phyloP scores from a whole-genome alignment of 495 filamentous ascomycete species.

The Aspergillus sclerotiicarbonarius region DNA sequence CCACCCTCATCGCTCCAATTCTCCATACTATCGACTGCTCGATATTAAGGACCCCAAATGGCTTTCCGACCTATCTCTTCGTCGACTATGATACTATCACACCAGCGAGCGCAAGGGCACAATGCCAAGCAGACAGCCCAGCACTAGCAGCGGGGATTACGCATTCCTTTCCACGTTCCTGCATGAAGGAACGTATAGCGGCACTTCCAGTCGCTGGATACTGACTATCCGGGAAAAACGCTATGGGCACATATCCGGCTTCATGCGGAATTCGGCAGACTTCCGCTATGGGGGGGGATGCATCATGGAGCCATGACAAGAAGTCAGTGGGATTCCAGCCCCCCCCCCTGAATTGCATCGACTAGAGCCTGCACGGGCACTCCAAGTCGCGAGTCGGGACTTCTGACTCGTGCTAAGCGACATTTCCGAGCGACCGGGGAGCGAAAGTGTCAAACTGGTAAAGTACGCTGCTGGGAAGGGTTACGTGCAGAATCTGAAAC shows the following conservation, averaged over 20 bases:
- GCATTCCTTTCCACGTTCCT: conserved; percentile 9
- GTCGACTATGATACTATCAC: conserved; percentile 1
- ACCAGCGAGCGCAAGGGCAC: not conserved
- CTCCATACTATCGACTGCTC: not conserved
- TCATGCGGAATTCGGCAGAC: not conserved
- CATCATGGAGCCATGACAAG: not conserved
- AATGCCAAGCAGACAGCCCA: conserved; percentile 8
- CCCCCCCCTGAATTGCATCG: not conserved
- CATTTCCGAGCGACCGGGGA: not conserved
- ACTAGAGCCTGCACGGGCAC: not conserved
- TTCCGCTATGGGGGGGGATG: not conserved
- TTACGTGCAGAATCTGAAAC: conserved; percentile 24
- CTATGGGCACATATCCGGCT: not conserved
- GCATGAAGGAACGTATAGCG: not conserved
- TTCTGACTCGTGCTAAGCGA: not conserved
- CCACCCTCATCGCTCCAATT: not conserved
- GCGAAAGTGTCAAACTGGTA: not conserved
- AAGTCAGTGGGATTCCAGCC: not conserved
- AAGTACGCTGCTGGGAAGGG: conserved; percentile 11
- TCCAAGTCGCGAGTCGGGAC: not conserved
- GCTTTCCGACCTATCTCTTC: not conserved
- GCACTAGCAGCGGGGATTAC: conserved; percentile 17
- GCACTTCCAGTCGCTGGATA: not conserved
- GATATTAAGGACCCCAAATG: not conserved
- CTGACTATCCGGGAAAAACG: not conserved